These are phyloP conservation scores for Fusarium proliferatum DNA, from an alignment of 2,329 filamentous ascomycete genomes.

Conservation along the genomic window DNA sequence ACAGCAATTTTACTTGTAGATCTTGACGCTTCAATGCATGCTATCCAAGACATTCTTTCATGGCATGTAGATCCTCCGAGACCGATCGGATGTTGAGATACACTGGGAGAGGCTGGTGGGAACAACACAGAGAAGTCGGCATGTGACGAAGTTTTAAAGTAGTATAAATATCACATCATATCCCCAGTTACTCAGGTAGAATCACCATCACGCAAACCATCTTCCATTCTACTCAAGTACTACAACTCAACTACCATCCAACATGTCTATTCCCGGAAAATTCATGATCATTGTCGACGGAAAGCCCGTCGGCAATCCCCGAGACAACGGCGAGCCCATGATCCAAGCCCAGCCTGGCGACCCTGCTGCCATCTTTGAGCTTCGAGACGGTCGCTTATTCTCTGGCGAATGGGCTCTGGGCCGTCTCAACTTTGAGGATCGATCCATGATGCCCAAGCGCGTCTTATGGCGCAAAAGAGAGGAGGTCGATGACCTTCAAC, in stretches of 20 bases:
- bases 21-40: neutral
- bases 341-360: neutral
- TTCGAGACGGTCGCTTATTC: neutral
- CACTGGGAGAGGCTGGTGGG: neutral
- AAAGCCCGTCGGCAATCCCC: neutral
- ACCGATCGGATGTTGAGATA: neutral
- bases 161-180: neutral
- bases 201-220: rapidly evolving
- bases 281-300: conserved; percentile 24
- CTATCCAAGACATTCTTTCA: neutral
- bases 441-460: conserved; percentile 8
- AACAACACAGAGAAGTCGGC: rapidly evolving
- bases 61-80: neutral
- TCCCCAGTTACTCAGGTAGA: rapidly evolving
- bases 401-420: conserved; percentile 17
- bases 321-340: neutral
- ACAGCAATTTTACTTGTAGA: neutral
- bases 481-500: neutral
- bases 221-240: neutral
- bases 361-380: conserved; percentile 14
- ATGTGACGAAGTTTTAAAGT: neutral
- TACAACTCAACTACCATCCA: neutral
- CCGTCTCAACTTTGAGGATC: neutral
- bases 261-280: neutral
- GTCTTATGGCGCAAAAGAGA: neutral